Conservation (phyloP, 176 grass and related monocot genomes). For the bread wheat (Triticum aestivum) region DNA sequence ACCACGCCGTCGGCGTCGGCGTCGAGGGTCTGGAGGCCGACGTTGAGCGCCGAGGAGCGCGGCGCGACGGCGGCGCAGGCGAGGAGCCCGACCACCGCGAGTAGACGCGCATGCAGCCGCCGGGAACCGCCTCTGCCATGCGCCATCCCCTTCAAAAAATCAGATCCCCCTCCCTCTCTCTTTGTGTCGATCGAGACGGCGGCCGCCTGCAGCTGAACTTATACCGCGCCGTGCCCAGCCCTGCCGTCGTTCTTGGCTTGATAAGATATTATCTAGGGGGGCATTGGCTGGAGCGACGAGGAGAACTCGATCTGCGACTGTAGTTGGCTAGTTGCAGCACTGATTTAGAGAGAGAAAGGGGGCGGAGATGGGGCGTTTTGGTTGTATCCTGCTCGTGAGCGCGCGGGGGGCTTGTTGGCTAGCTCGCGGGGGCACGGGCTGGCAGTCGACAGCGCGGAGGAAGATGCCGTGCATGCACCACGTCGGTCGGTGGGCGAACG, state of each 20-base stretch:
- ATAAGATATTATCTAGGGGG: slow-evolving; percentile 9
- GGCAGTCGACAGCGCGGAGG: slow-evolving; percentile 13
- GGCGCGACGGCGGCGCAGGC: slow-evolving; percentile 14
- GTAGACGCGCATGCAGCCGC: not conserved
- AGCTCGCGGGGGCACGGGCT: slow-evolving; percentile 14
- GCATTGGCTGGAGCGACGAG: slow-evolving; percentile 13
- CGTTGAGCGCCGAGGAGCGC: slow-evolving; percentile 55
- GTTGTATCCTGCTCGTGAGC: slow-evolving; percentile 42
- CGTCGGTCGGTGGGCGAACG: not conserved
- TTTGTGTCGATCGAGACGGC: not conserved
- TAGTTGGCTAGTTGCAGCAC: not conserved
- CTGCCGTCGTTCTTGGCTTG: not conserved
- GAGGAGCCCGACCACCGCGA: not conserved
- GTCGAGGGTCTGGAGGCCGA: slow-evolving; percentile 59
- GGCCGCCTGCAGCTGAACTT: not conserved
- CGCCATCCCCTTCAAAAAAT: not conserved
- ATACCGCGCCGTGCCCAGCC: not conserved
- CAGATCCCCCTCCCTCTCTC: not conserved
- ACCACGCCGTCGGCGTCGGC: slow-evolving; percentile 44
- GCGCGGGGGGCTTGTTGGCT: slow-evolving; percentile 16
- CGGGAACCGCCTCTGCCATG: not conserved
- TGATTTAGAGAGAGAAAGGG: slow-evolving; percentile 17
- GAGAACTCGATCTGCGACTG: not conserved
- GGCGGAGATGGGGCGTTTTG: slow-evolving; percentile 1
- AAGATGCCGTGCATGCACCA: slow-evolving; percentile 34